phyloP scores from a whole-genome alignment of 129 eudicot species.

The Artemisia annua region DNA sequence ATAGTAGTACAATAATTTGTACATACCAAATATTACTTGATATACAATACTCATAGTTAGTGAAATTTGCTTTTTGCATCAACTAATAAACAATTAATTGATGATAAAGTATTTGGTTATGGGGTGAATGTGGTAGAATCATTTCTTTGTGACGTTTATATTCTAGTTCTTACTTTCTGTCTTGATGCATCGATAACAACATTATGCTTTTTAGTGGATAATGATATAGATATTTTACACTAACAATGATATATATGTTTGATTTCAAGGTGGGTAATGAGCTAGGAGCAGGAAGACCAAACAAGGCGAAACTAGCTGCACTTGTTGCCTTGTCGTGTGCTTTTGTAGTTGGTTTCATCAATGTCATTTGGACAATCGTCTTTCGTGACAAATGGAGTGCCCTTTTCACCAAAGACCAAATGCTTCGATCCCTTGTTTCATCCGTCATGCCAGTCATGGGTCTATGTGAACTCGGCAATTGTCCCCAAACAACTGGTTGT shows the following conservation, averaged over 20 bases:
- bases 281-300: constrained; percentile 88
- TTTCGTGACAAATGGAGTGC: constrained; percentile 71
- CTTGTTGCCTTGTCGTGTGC: constrained; percentile 78
- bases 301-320: constrained; percentile 90
- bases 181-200: too few relatives aligned
- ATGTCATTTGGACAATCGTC: constrained; percentile 73
- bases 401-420: constrained; percentile 67
- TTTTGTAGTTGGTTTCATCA: constrained; percentile 59
- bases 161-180: neutral
- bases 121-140: constrained; percentile 2
- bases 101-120: constrained; percentile 13
- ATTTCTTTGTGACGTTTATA: constrained; percentile 5
- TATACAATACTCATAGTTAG: too few relatives aligned
- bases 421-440: constrained; percentile 65
- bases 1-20: too few relatives aligned
- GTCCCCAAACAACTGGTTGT: constrained; percentile 95
- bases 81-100: neutral
- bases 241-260: neutral
- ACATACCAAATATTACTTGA: too few relatives aligned
- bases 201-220: neutral
- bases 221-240: neutral
- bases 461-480: constrained; percentile 94
- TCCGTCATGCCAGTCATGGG: constrained; percentile 93
- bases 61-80: constrained; percentile 7
- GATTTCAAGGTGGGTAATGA: constrained; percentile 80